A percentile compares a stretch with the other conserved stretches of the same genome.
phyloP scores from a whole-genome alignment of 192 early-diverging fungal genomes.

The Umbelopsis isabellina region DNA sequence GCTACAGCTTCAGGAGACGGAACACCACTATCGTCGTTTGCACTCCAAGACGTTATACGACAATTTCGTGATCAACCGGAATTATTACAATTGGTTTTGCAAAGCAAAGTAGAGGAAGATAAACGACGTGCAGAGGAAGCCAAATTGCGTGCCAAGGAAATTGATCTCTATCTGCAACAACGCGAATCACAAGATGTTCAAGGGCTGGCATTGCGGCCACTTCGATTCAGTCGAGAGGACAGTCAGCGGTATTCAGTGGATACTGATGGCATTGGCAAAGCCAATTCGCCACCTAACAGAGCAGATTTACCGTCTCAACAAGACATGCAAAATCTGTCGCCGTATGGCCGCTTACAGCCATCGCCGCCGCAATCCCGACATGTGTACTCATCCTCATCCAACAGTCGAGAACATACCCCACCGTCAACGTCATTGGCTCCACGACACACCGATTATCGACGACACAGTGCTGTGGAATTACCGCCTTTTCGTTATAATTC shows the following conservation, averaged over 20 bases:
- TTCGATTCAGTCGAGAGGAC: background rate
- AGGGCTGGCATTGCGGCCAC: background rate
- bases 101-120: conserved; percentile 62
- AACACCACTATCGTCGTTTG: conserved; percentile 31
- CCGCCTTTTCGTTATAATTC: conserved; percentile 11
- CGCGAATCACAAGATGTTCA: background rate
- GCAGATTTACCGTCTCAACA: background rate
- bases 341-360: conserved; percentile 5
- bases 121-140: conserved; percentile 60
- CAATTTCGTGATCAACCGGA: conserved; percentile 55
- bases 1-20: background rate
- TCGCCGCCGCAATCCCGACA: background rate
- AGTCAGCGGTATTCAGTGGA: background rate
- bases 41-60: conserved; percentile 53
- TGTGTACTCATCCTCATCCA: background rate
- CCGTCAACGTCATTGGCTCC: background rate
- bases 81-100: conserved; percentile 52
- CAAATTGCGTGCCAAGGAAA: conserved; percentile 47
- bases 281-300: background rate
- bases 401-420: conserved; percentile 9
- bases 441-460: background rate
- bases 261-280: background rate
- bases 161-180: conserved; percentile 41
- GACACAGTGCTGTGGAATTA: conserved; percentile 11
- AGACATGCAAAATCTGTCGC: background rate